Evolutionary conservation across 805 yeast species (phyloP), one percentile per base, ranked within the genome.

Genomic region (Nakazawaea wickerhamii): DNA sequence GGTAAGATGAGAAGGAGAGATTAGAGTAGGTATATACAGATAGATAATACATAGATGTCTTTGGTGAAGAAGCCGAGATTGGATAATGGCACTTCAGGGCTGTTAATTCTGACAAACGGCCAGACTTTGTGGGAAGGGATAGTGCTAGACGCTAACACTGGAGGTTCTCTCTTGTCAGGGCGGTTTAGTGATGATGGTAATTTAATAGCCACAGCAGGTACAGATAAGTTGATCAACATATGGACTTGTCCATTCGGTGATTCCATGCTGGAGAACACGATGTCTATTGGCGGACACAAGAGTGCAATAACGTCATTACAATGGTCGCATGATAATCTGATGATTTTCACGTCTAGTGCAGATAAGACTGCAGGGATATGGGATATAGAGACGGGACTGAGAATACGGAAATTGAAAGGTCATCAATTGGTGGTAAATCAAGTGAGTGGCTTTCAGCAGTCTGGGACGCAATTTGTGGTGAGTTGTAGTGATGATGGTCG

Each of bases 401-500:
- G 82, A 46, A 48, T 73, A 11, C 63, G 82, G 33, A 81, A 77
- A 38, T 73, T 75, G 15, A 53, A 53, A n/a, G 77, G 74, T 1
- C 84, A 79, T 53, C 60, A 58, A 4, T 60, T 64, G 10, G 68
- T 73, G 5, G 77, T 84, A 2, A 84, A 85, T 53, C 73, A 80
- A 48, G 60, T 84, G 2, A 71, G 58, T 18, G 54, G 57, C 9
- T 50, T 43, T 57, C 62, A 19, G 23, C 31, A 40, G 3, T 38
- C 5, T 4, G 36, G 55, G 15, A 40, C 48, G 3, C 67, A 64
- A 34, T 43, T 61, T 7, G 45, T 65, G 4, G 69, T 74, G 2
- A 73, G 85, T 28, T 86, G 76, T 4, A 70, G 81, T 8, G 95
- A 86, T 50, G 88, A 81, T 51, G 87, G 89, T 0, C 46, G 60